Conservation (phyloP, 768 basidiomycete genomes). For the Boletus fagicola region DNA sequence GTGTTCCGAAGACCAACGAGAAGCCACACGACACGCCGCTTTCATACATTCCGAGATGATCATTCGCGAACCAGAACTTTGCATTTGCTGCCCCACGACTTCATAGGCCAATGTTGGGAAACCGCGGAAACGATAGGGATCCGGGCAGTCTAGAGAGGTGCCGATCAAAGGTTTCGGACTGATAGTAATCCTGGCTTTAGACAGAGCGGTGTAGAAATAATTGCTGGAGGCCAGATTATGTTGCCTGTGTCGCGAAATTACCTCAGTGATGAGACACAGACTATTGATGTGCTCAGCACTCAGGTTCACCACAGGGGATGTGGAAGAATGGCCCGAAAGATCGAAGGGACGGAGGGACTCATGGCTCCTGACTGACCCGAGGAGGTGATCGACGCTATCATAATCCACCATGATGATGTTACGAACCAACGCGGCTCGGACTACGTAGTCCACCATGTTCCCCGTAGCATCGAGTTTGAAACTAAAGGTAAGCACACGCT, state of each 20-base stretch:
- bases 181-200: constrained; percentile 30
- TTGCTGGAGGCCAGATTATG: constrained; percentile 22
- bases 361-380: constrained; percentile 32
- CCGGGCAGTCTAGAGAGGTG: constrained; percentile 28
- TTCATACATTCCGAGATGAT: constrained; percentile 84
- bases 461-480: constrained; percentile 60
- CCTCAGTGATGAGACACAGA: constrained; percentile 33
- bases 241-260: constrained; percentile 26
- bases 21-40: constrained; percentile 71
- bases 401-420: constrained; percentile 69
- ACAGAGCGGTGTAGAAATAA: constrained; percentile 25
- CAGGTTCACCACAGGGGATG: constrained; percentile 7
- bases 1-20: constrained; percentile 61
- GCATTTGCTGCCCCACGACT: constrained; percentile 31
- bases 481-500: constrained; percentile 79
- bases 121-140: constrained; percentile 40
- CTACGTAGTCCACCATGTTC: constrained; percentile 63
- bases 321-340: not conserved
- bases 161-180: constrained; percentile 32
- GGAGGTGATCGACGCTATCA: constrained; percentile 54
- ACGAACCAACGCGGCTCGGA: constrained; percentile 70
- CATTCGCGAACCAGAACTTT: constrained; percentile 44
- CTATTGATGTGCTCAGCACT: constrained; percentile 23
- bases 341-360: constrained; percentile 26
- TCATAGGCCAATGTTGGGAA: constrained; percentile 52